Conservation (phyloP, 257 asterid genomes). For the Ligustrum vulgare region DNA sequence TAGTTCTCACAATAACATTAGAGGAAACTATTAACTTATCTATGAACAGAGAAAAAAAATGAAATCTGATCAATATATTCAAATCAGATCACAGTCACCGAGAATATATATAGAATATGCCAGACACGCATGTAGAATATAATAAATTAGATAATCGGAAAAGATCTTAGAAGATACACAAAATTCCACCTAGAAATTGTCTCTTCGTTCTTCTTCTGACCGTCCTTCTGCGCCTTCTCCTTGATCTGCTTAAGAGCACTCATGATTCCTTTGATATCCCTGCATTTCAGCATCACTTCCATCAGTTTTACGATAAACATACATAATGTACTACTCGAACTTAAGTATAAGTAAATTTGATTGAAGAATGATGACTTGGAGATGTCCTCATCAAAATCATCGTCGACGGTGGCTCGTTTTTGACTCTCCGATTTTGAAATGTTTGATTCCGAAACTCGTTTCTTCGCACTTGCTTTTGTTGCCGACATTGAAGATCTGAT, state of each 20-base stretch:
- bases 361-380: conserved; percentile 50
- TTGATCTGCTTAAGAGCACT: conserved; percentile 86
- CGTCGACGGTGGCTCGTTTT: conserved; percentile 54
- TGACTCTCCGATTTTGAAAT: conserved; percentile 54
- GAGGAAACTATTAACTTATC: not conserved
- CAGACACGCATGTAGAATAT: not conserved
- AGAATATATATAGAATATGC: not conserved
- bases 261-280: conserved; percentile 82
- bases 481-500: conserved; percentile 51
- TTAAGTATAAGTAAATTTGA: not conserved
- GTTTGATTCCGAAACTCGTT: conserved; percentile 55
- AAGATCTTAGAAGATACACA: conserved; percentile 17
- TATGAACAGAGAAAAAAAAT: not conserved
- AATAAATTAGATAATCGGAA: not conserved
- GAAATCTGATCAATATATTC: conserved; percentile 14
- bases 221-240: conserved; percentile 84
- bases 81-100: conserved; percentile 1
- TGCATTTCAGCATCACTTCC: conserved; percentile 32
- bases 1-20: not conserved
- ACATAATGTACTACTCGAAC: not conserved
- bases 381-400: conserved; percentile 75
- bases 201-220: conserved; percentile 89
- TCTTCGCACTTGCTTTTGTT: conserved; percentile 50
- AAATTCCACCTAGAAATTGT: conserved; percentile 76
- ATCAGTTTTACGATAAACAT: conserved; percentile 6